Conservation (phyloP, 2,329 filamentous ascomycete genomes). For the Gaeumannomyces sp. region DNA sequence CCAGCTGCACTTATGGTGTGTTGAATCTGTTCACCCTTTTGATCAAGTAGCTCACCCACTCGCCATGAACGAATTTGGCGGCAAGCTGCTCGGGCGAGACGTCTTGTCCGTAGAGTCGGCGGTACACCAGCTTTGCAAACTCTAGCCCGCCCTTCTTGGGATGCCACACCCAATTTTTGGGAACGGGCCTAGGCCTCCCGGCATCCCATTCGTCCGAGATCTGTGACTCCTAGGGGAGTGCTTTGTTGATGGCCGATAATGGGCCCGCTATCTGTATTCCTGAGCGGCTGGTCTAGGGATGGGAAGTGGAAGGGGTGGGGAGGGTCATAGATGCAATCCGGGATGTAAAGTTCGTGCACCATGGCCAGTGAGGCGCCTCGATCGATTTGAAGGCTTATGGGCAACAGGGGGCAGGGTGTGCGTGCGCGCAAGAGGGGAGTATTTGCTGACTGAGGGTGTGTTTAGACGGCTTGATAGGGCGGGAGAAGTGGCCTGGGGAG, state of each 20-base stretch:
- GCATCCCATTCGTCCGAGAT: background rate
- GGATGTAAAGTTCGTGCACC: constrained; percentile 20
- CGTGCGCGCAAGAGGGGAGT: no score
- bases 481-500: no score
- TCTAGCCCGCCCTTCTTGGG: constrained; percentile 17
- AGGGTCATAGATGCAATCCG: constrained; percentile 13
- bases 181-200: no score
- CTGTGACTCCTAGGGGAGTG: background rate
- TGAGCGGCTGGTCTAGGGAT: constrained; percentile 15
- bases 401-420: no score
- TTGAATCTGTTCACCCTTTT: no score
- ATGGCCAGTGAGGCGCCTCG: background rate
- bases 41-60: background rate
- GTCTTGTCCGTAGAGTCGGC: constrained; percentile 14
- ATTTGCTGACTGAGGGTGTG: no score
- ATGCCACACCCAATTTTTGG: constrained; percentile 2
- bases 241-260: constrained; percentile 15
- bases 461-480: no score
- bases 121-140: constrained; percentile 17
- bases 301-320: constrained; percentile 14
- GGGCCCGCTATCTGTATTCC: constrained; percentile 20
- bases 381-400: no score
- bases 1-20: no score
- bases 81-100: background rate
- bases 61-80: constrained; percentile 11